Conservation (phyloP, 1,284 basidiomycete species). For the Pseudozyma sp. region DNA sequence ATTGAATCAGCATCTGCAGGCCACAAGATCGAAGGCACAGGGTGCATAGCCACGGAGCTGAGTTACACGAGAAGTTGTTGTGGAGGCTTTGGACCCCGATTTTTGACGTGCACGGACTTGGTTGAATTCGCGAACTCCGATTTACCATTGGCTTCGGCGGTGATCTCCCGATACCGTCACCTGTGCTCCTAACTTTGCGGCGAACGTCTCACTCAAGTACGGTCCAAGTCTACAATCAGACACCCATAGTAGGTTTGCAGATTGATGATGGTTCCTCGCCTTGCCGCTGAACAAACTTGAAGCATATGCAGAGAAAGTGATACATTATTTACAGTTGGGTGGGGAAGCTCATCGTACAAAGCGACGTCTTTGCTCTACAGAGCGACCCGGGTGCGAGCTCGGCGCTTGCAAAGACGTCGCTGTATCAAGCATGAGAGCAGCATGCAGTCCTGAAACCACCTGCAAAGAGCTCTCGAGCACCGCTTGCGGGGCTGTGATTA, state of each 20-base stretch:
- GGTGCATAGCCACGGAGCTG: constrained; percentile 7
- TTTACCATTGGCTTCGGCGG: background rate
- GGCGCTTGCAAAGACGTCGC: no score
- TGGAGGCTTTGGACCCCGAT: constrained; percentile 14
- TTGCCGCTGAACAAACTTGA: no score
- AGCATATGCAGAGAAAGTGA: background rate
- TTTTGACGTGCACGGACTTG: constrained; percentile 17
- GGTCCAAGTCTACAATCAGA: no score
- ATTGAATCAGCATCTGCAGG: constrained; percentile 40
- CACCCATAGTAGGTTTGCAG: no score
- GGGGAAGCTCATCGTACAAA: background rate
- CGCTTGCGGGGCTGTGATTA: background rate
- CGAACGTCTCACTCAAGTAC: no score
- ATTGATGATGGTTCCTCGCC: no score
- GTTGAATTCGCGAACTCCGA: background rate
- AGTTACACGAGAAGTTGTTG: background rate
- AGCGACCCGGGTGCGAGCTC: background rate
- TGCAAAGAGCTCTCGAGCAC: background rate
- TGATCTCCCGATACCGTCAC: constrained; percentile 7
- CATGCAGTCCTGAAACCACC: no score
- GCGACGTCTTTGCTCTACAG: background rate
- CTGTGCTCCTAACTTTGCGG: background rate
- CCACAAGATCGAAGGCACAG: constrained; percentile 16
- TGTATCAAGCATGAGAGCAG: no score
- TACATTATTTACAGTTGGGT: constrained; percentile 8